Percentiles rank a stretch among this genome's conserved stretches.
These are phyloP conservation scores for Salix dunnii DNA, from an alignment of 345 rosid species.

Conservation along the genomic window DNA sequence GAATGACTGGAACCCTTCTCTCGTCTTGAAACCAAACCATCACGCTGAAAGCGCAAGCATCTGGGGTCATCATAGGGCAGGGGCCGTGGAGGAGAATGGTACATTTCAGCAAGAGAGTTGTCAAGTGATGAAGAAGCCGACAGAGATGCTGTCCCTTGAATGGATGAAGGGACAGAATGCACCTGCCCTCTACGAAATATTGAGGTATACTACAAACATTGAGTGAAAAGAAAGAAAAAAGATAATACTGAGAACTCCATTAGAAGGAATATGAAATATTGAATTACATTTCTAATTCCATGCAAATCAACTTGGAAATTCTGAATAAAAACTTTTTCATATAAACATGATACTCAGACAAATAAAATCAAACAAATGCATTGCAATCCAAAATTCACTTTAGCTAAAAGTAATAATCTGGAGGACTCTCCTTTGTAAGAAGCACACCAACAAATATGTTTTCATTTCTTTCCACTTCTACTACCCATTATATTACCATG, in stretches of 20 bases:
- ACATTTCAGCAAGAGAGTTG: slow-evolving; percentile 81
- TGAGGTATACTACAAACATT: slow-evolving; percentile 50
- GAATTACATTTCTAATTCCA: slow-evolving; percentile 7
- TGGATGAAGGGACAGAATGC: slow-evolving; percentile 68
- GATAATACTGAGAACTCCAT: slow-evolving; percentile 15
- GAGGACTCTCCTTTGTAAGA: background rate
- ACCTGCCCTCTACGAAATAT: slow-evolving; percentile 76
- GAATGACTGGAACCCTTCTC: slow-evolving; percentile 89
- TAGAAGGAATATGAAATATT: background rate
- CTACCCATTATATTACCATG: background rate
- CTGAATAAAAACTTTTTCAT: background rate
- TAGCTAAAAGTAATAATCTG: background rate
- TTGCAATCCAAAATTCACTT: background rate
- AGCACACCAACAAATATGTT: background rate
- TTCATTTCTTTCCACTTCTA: background rate
- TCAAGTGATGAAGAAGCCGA: slow-evolving; percentile 63
- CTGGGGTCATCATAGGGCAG: slow-evolving; percentile 91
- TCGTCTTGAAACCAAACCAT: slow-evolving; percentile 57
- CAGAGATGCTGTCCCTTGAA: slow-evolving; percentile 65
- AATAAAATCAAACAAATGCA: background rate
- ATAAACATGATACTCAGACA: background rate
- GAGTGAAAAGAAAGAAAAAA: slow-evolving; percentile 7
- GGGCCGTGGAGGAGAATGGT: slow-evolving; percentile 89
- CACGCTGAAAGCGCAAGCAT: slow-evolving; percentile 50
- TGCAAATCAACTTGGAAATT: slow-evolving; percentile 8